Evolutionary conservation across 1,284 basidiomycete genomes (phyloP).

Genomic region (Papiliotrema fonsecae): DNA sequence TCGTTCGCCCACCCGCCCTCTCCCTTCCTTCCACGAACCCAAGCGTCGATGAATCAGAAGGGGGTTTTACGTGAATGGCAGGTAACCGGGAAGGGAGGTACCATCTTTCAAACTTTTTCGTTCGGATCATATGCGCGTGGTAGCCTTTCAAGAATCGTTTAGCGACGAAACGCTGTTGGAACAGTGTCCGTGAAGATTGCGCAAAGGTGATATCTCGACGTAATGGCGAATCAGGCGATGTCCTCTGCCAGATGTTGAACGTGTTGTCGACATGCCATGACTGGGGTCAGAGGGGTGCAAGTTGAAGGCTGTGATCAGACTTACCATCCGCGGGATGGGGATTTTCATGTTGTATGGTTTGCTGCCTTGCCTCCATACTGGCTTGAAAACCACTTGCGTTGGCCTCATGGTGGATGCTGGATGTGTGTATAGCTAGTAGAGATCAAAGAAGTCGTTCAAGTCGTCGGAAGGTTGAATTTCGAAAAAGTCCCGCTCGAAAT

Average conservation of each 20-base stretch:
- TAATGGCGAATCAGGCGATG: conserved; percentile 51
- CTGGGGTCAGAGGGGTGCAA: neutral
- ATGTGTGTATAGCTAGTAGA: neutral
- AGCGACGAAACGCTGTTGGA: conserved; percentile 86
- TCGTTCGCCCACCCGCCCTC: conserved; percentile 22
- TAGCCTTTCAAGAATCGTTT: conserved; percentile 90
- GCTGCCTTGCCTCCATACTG: neutral
- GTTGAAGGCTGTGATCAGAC: neutral
- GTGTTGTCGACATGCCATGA: conserved; percentile 70
- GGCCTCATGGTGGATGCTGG: conserved; percentile 2
- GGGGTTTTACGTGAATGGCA: conserved; percentile 62
- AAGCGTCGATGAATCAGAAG: conserved; percentile 49
- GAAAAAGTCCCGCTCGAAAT: neutral
- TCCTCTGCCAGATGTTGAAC: conserved; percentile 70
- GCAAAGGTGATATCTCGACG: conserved; percentile 57
- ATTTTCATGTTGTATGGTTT: neutral
- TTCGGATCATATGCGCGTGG: conserved; percentile 92
- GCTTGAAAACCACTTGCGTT: neutral
- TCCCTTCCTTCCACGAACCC: conserved; percentile 48
- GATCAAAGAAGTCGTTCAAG: neutral
- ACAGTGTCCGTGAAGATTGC: conserved; percentile 63
- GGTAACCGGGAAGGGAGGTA: conserved; percentile 84
- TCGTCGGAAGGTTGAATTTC: neutral
- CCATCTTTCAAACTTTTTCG: conserved; percentile 92
- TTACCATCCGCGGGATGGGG: neutral